A percentile compares a stretch with the other conserved stretches of the same genome.
Conservation (phyloP, 176 grass and related monocot genomes). For the Juncus inflexus region DNA sequence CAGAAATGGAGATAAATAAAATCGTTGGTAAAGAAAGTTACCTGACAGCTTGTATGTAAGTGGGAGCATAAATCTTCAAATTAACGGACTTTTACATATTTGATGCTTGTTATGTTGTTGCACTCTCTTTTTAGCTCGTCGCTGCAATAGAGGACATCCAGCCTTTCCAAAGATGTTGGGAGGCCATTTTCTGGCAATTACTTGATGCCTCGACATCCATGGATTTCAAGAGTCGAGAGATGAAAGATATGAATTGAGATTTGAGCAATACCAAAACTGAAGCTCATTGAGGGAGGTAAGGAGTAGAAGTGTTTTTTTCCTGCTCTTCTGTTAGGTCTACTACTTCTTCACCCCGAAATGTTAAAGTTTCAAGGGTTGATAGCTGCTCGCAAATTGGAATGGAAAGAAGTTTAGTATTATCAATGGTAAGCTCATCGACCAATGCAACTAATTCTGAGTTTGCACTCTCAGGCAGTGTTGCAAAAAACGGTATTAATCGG, state of each 20-base stretch:
- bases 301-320: constrained; percentile 15
- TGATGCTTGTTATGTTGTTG: constrained; percentile 21
- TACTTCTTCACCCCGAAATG: background rate
- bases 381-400: background rate
- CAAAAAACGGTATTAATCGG: too few species aligned
- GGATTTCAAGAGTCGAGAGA: constrained; percentile 25
- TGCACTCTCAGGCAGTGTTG: background rate
- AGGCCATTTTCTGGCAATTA: constrained; percentile 27
- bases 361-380: background rate
- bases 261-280: constrained; percentile 3
- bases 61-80: too few species aligned
- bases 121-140: constrained; percentile 29
- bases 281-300: constrained; percentile 29
- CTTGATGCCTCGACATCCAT: constrained; percentile 27
- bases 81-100: background rate
- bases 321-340: constrained; percentile 3
- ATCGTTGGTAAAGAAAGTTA: too few species aligned
- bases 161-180: constrained; percentile 11
- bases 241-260: constrained; percentile 16
- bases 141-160: constrained; percentile 23
- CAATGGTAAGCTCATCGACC: constrained; percentile 20
- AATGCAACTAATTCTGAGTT: background rate
- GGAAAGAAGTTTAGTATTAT: constrained; percentile 12
- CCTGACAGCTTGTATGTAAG: too few species aligned
- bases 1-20: too few species aligned